phyloP scores from a whole-genome alignment of 768 basidiomycete genomes.

The Collybia sordida region DNA sequence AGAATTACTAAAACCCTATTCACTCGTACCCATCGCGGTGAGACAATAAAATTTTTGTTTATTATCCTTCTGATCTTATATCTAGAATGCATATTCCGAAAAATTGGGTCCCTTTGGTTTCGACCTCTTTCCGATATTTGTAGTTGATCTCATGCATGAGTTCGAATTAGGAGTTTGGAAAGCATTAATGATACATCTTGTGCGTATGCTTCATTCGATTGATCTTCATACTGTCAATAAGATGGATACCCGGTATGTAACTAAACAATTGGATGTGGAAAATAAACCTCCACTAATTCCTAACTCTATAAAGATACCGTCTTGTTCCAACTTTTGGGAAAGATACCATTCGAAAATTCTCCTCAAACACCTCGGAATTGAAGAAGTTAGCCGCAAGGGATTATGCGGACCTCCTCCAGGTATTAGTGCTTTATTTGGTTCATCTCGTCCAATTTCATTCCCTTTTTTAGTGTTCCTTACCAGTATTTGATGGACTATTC shows the following conservation, averaged over 20 bases:
- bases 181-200: slow-evolving; percentile 29
- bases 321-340: slow-evolving; percentile 16
- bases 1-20: slow-evolving; percentile 4
- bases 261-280: neutral
- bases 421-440: neutral
- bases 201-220: slow-evolving; percentile 27
- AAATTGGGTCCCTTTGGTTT: slow-evolving; percentile 5
- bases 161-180: slow-evolving; percentile 39
- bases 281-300: neutral
- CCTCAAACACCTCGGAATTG: slow-evolving; percentile 21
- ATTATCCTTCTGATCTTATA: neutral
- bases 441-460: neutral
- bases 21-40: slow-evolving; percentile 12
- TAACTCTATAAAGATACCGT: neutral
- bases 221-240: slow-evolving; percentile 13
- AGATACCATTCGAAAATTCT: slow-evolving; percentile 23
- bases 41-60: neutral
- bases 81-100: neutral
- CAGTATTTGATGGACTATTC: slow-evolving; percentile 8
- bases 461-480: slow-evolving; percentile 10
- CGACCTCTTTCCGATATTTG: slow-evolving; percentile 24
- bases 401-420: slow-evolving; percentile 29
- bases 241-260: slow-evolving; percentile 21
- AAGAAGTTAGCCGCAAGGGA: slow-evolving; percentile 26
- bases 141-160: slow-evolving; percentile 37